Percentiles rank a stretch among this genome's conserved stretches.
These are phyloP conservation scores for Fusarium palustre DNA, from an alignment of 2,329 filamentous ascomycete species.

Conservation along the genomic window DNA sequence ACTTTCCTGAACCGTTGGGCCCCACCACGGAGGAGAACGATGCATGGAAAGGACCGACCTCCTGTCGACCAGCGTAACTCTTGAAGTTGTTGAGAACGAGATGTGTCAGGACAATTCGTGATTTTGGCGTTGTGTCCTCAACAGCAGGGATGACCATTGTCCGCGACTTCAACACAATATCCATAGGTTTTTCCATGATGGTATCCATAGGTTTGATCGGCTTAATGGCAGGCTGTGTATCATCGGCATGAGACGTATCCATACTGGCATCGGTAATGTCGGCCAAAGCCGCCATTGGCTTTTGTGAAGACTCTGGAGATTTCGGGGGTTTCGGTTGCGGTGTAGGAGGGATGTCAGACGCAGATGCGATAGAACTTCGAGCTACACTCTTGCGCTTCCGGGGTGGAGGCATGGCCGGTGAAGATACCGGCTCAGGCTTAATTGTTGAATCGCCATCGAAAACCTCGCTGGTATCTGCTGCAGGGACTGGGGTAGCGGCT, in stretches of 20 bases:
- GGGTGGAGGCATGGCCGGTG: conserved; percentile 61
- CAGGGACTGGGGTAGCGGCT: conserved; percentile 46
- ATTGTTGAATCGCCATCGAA: conserved; percentile 52
- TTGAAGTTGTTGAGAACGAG: conserved; percentile 97
- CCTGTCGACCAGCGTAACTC: conserved; percentile 94
- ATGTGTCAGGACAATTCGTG: conserved; percentile 92
- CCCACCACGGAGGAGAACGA: conserved; percentile 99
- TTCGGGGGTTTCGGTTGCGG: conserved; percentile 70
- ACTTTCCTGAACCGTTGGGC: conserved; percentile 97
- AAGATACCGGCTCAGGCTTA: conserved; percentile 45
- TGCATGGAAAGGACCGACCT: conserved; percentile 95
- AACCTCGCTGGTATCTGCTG: conserved; percentile 53
- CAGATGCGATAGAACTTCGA: conserved; percentile 55
- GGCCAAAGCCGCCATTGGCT: conserved; percentile 69
- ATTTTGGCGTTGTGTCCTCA: conserved; percentile 80
- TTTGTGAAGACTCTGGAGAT: conserved; percentile 66
- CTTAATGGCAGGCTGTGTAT: conserved; percentile 63
- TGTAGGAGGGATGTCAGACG: conserved; percentile 57
- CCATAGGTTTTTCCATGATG: conserved; percentile 88
- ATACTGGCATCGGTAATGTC: conserved; percentile 78
- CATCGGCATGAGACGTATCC: conserved; percentile 59
- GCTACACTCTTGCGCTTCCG: conserved; percentile 75
- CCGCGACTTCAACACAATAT: conserved; percentile 90
- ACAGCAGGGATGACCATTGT: conserved; percentile 74
- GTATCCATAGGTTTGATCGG: conserved; percentile 82